phyloP scores from a whole-genome alignment of 202 grass and related monocot genomes.

The Schoenoplectus triqueter region DNA sequence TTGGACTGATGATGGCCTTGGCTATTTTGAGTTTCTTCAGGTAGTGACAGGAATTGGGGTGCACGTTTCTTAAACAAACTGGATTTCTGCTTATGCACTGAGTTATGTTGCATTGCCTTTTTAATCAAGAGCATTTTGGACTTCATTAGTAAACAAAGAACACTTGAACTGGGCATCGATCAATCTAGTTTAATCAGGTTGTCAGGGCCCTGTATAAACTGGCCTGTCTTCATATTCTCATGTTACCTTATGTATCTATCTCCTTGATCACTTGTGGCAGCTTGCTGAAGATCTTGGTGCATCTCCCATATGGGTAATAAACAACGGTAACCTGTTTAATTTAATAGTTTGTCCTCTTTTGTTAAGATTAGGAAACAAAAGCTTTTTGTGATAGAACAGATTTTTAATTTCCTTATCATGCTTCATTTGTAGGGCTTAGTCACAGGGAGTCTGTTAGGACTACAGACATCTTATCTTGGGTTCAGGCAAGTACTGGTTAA shows the following conservation, averaged over 20 bases:
- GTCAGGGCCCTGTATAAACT: conserved; percentile 5
- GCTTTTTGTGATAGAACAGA: conserved; percentile 23
- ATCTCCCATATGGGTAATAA: conserved; percentile 85
- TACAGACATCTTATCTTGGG: conserved; percentile 57
- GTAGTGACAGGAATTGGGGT: conserved; percentile 37
- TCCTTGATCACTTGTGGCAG: conserved; percentile 44
- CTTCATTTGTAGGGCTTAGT: conserved; percentile 65
- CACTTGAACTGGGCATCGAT: background rate
- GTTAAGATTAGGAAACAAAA: conserved; percentile 2
- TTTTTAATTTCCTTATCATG: conserved; percentile 30
- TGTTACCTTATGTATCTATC: conserved; percentile 38
- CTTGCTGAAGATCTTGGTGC: conserved; percentile 88
- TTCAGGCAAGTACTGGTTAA: conserved; percentile 63
- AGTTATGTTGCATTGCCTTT: conserved; percentile 6
- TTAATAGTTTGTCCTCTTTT: background rate
- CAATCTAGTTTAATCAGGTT: conserved; percentile 6
- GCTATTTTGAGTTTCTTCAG: conserved; percentile 94
- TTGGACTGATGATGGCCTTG: conserved; percentile 92
- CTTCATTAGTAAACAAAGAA: background rate
- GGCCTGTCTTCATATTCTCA: conserved; percentile 8
- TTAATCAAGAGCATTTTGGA: background rate
- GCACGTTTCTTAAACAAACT: background rate
- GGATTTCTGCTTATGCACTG: background rate
- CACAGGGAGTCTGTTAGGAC: conserved; percentile 70
- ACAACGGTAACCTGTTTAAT: conserved; percentile 68